phyloP scores from a whole-genome alignment of 2,329 filamentous ascomycete species.

The Fusarium coffeatum region DNA sequence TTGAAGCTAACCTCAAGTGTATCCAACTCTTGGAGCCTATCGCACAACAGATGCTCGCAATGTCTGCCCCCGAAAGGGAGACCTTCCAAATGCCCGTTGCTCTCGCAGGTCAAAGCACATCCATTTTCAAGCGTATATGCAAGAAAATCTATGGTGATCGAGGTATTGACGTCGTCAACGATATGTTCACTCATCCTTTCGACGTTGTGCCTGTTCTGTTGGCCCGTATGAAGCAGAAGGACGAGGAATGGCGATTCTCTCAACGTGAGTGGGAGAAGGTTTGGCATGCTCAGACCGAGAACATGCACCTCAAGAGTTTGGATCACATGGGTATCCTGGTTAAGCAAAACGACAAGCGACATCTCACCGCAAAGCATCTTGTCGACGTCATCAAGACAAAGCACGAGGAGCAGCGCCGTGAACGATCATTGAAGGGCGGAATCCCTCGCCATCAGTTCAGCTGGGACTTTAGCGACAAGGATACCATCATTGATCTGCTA shows the following conservation, averaged over 20 bases:
- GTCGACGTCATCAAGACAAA: slow-evolving; percentile 92
- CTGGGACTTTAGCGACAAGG: slow-evolving; percentile 78
- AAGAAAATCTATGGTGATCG: slow-evolving; percentile 97
- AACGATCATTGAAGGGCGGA: slow-evolving; percentile 71
- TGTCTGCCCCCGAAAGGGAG: slow-evolving; percentile 77
- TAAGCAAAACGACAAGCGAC: slow-evolving; percentile 89
- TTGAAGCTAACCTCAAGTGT: slow-evolving; percentile 92
- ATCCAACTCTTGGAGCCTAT: slow-evolving; percentile 97
- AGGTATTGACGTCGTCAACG: slow-evolving; percentile 85
- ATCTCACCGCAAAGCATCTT: slow-evolving; percentile 89
- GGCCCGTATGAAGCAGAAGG: slow-evolving; percentile 91
- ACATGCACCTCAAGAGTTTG: slow-evolving; percentile 94
- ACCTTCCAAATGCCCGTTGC: slow-evolving; percentile 83
- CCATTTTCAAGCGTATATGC: slow-evolving; percentile 95
- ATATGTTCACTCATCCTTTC: slow-evolving; percentile 86
- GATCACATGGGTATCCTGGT: slow-evolving; percentile 96
- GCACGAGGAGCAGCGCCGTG: slow-evolving; percentile 87
- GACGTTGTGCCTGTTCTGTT: slow-evolving; percentile 90
- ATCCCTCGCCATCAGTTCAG: slow-evolving; percentile 78
- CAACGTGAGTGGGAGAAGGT: slow-evolving; percentile 99
- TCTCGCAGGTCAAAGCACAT: slow-evolving; percentile 91
- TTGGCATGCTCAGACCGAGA: slow-evolving; percentile 94
- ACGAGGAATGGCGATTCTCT: slow-evolving; percentile 97
- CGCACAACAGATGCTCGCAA: slow-evolving; percentile 86
- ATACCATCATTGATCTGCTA: slow-evolving; percentile 72